Evolutionary conservation across 2,329 filamentous ascomycete species (phyloP), one percentile per base, ranked within the genome.

Genomic region (Alternaria ventricosa): DNA sequence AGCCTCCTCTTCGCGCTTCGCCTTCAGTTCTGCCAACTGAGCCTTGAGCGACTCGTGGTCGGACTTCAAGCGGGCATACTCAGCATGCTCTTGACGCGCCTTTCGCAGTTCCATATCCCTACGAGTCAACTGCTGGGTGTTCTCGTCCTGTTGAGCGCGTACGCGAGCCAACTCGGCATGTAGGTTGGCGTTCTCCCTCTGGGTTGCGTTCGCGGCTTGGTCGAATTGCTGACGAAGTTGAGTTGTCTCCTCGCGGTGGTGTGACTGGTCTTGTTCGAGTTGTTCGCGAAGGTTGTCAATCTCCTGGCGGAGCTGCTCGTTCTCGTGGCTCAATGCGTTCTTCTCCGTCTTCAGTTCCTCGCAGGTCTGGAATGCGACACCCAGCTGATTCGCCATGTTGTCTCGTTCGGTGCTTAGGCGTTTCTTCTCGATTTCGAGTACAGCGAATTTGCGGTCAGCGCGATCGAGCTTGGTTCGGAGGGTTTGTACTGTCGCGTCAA

Each of bases 21-120:
- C 86, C 72, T 91, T 90, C 10, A 96, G 84, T 55, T 91, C 90
- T 50, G 91, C 87, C 55, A 97, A 88, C 76, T 96, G 92, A n/a
- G 87, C 86, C 65, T 84, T 87, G 55, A 97, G 82, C 8, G 89
- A 81, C 11, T 87, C 87, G 75, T 95, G 91, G 71, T 95, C 91
- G 59, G 87, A 88, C 66, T 86, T 86, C 72, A 96, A 90, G 23
- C 92, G 89, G 6, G 75, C 73, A 57, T 72, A 78, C 57, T 81
- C 79, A 12, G 72, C 76, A 57, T 78, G 75, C 57, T 79, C 77
- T 57, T 76, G 74, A 50, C 74, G 75, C 20, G 78, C 77, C 51
- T 75, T 79, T 4, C 75, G 74, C 33, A 80, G 69, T 58, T 80
- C 76, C 10, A 65, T 62, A 20, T 80, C 78, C 57, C 75, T 77